Percentiles rank a stretch among this genome's conserved stretches.
Conservation (phyloP, 768 basidiomycete species). For the Boletus pseudopeckii region DNA sequence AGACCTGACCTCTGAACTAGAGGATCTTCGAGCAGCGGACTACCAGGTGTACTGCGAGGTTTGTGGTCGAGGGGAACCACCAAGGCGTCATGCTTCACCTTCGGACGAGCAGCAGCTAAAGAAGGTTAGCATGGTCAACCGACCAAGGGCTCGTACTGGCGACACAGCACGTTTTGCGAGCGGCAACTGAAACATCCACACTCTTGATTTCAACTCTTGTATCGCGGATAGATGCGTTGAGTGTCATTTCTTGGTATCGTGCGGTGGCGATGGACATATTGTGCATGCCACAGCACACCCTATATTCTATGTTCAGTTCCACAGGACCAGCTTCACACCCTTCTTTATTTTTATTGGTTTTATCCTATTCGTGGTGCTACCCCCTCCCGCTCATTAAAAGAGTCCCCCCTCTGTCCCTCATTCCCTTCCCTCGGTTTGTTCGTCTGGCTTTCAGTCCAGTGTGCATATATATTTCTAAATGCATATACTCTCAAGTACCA, state of each 20-base stretch:
- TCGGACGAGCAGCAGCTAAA: conserved; percentile 21
- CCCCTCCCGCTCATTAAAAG: conserved; percentile 21
- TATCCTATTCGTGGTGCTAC: conserved; percentile 28
- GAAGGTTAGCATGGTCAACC: conserved; percentile 47
- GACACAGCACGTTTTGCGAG: conserved; percentile 60
- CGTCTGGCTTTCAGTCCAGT: conserved; percentile 19
- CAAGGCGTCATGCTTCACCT: conserved; percentile 6
- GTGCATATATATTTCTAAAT: conserved; percentile 25
- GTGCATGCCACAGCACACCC: conserved; percentile 11
- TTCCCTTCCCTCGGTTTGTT: conserved; percentile 25
- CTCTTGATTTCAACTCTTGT: conserved; percentile 8
- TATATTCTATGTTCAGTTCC: conserved; percentile 12
- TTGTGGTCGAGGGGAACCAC: conserved; percentile 53
- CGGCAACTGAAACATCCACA: conserved; percentile 25
- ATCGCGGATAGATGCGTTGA: conserved; percentile 14
- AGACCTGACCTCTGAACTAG: conserved; percentile 67
- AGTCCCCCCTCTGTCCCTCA: not conserved
- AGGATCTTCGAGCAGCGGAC: conserved; percentile 46
- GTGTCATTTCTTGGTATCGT: conserved; percentile 14
- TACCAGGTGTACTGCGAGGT: conserved; percentile 48
- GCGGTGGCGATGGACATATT: conserved; percentile 5
- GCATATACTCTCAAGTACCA: conserved; percentile 16
- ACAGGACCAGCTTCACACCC: not conserved
- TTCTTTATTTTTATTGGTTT: conserved; percentile 27
- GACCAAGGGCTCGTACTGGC: conserved; percentile 68